Base-by-base conservation (phyloP, 1,284 basidiomycete genomes). In the Puccinia brachypodii region DNA sequence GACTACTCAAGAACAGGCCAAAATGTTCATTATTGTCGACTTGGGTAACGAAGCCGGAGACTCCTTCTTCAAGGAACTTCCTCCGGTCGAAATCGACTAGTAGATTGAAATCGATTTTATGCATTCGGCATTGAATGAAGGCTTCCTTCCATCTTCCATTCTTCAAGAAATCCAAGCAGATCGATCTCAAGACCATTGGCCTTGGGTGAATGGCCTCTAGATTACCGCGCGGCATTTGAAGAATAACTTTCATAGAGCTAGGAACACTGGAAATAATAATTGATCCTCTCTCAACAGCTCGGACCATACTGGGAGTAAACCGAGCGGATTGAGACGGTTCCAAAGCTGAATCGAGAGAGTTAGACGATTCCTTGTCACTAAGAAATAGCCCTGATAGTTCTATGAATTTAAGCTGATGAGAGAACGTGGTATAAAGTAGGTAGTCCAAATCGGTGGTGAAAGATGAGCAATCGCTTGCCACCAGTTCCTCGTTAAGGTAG, bases 181-280 rank as follows among this genome's bases (percentile, higher is more conserved):
- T 94, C 86, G 87, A 71, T 92, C 89, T 90, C 87, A 98, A 91
- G 2, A 98, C 95, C 83, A 99, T 88, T 0, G 96, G 93, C 44
- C 97, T 89, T 0, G 97, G 97, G 84, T 92, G 94, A 80, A 99
- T 92, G 0, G 95, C 98, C 88, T 99, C 97, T 77, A 99, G 86
- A 87, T 99, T 99, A 0, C 97, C 97, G 84, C 97, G 89, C 0
- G 96, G 97, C 95, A 99, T 99, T 88, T 99, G 97, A 16, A 99
- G 88, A 0, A 99, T 93, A 22, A 98, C 87, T 83, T 90, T 92
- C 94, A 97, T 98, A 9, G 91, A 88, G 83, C 92, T 94, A 1
- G 94, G 92, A 0, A 96, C 92, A 14, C 92, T 92, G 0, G 92
- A 91, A 0, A 97, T 94, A 38, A 96, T 94, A 81, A 92, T 88